Conservation (phyloP, 2,329 filamentous ascomycete species). For the Colletotrichum somersetense region DNA sequence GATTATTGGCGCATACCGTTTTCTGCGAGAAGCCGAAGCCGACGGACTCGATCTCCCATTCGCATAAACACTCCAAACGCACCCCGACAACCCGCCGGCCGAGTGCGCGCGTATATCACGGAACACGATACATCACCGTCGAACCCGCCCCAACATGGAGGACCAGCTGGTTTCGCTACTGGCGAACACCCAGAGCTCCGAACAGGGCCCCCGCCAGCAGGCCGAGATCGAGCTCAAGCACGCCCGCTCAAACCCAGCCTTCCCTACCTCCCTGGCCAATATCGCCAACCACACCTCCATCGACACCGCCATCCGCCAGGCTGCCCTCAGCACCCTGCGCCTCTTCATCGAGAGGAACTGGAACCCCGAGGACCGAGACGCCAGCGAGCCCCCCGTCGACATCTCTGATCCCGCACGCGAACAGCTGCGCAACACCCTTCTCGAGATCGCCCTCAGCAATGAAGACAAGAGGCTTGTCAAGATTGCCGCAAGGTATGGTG, state of each 20-base stretch:
- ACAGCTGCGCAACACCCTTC: constrained; percentile 77
- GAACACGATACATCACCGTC: constrained; percentile 2
- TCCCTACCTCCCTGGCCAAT: constrained; percentile 82
- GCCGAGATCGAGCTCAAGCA: constrained; percentile 87
- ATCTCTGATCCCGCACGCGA: constrained; percentile 81
- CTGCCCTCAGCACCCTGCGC: constrained; percentile 83
- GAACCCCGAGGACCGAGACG: constrained; percentile 81
- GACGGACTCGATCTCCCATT: not conserved
- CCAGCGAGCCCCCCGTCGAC: constrained; percentile 69
- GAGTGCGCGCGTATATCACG: constrained; percentile 1
- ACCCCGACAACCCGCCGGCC: not conserved
- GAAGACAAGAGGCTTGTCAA: constrained; percentile 89
- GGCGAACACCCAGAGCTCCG: constrained; percentile 83
- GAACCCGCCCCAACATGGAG: constrained; percentile 73
- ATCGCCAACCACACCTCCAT: constrained; percentile 84
- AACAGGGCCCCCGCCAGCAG: constrained; percentile 82
- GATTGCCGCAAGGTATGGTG: constrained; percentile 80
- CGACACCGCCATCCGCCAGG: constrained; percentile 81
- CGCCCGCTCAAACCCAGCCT: constrained; percentile 76
- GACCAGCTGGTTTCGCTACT: constrained; percentile 91
- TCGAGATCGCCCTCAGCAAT: constrained; percentile 80
- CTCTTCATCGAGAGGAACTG: constrained; percentile 88
- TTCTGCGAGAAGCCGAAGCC: constrained; percentile 11
- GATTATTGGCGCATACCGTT: constrained; percentile 4
- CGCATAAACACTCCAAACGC: constrained; percentile 1